Conservation (phyloP, 441 rosid genomes). For the Breynia disticha region DNA sequence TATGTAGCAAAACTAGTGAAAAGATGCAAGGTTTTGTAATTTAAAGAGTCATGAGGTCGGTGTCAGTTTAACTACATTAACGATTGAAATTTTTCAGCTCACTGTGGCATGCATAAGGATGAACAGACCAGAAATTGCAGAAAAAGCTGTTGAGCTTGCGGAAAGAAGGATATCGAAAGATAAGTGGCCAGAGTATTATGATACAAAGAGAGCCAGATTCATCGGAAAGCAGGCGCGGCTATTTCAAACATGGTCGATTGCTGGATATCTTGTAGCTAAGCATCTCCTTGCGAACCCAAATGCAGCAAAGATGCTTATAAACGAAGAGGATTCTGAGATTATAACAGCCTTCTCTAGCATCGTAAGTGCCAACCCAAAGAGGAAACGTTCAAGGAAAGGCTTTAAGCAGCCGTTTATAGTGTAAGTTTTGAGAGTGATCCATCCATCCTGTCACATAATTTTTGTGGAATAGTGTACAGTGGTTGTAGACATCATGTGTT, state of each 20-base stretch:
- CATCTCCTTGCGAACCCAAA: slow-evolving; percentile 23
- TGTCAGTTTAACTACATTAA: no score
- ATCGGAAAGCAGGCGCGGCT: slow-evolving; percentile 30
- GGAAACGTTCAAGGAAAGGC: slow-evolving; percentile 20
- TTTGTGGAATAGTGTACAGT: not conserved
- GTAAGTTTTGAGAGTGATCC: not conserved
- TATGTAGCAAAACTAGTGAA: no score
- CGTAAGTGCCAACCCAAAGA: slow-evolving; percentile 31
- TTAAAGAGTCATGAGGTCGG: no score
- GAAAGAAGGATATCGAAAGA: slow-evolving; percentile 25
- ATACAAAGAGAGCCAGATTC: slow-evolving; percentile 25
- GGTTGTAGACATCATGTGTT: not conserved
- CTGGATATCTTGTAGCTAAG: slow-evolving; percentile 32
- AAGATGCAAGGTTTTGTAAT: not conserved
- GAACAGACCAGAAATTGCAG: slow-evolving; percentile 27
- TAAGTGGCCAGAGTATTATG: slow-evolving; percentile 38
- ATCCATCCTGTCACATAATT: not conserved
- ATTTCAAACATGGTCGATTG: slow-evolving; percentile 36
- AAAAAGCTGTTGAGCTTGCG: slow-evolving; percentile 22
- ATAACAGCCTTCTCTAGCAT: slow-evolving; percentile 34
- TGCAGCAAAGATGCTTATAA: slow-evolving; percentile 22
- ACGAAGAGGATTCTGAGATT: slow-evolving; percentile 32
- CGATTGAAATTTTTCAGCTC: slow-evolving; percentile 17
- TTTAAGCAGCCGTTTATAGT: slow-evolving; percentile 25
- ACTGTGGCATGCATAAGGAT: slow-evolving; percentile 33